Conservation (phyloP, 192 early-diverging fungal species). For the Diversispora epigaea region DNA sequence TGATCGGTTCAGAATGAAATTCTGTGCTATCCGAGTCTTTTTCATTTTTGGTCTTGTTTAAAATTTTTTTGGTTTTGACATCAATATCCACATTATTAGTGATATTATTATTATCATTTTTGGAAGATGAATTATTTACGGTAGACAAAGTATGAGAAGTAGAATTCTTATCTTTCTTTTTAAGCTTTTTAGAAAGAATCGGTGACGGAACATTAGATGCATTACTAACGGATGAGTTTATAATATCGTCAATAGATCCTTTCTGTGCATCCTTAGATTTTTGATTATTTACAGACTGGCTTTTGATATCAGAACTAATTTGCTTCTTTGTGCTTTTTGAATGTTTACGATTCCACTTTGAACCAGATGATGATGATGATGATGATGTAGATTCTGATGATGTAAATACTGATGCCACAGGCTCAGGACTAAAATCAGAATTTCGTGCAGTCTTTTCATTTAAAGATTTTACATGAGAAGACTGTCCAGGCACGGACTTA, state of each 20-base stretch:
- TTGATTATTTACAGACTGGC: neutral
- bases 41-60: neutral
- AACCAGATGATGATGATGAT: neutral
- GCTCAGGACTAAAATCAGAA: neutral
- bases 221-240: slow-evolving; percentile 9
- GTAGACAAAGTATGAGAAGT: neutral
- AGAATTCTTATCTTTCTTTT: slow-evolving; percentile 29
- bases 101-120: neutral
- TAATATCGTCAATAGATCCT: neutral
- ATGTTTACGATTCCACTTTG: slow-evolving; percentile 2
- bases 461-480: neutral
- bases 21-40: neutral
- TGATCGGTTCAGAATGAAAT: neutral
- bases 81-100: neutral
- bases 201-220: neutral
- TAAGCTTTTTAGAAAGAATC: slow-evolving; percentile 29
- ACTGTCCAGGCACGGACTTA: neutral
- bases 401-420: neutral
- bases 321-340: slow-evolving; percentile 5
- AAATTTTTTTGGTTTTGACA: neutral
- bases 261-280: slow-evolving; percentile 18
- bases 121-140: neutral
- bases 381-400: neutral
- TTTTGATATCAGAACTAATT: neutral
- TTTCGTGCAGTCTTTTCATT: neutral